phyloP scores from a whole-genome alignment of 176 grass and related monocot genomes.

The Ananas comosus region DNA sequence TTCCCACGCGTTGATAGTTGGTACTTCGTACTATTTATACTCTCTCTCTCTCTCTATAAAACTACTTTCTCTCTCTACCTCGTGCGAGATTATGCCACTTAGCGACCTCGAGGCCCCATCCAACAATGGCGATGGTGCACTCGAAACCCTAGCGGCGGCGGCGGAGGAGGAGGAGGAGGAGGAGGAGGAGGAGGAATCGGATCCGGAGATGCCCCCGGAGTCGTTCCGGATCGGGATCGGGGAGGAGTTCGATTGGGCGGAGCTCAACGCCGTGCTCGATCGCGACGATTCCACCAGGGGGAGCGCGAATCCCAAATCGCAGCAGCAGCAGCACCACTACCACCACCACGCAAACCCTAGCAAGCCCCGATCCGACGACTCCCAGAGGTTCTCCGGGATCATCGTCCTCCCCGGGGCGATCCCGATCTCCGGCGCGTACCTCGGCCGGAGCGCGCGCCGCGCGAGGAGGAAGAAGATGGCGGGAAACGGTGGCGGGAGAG shows the following conservation, averaged over 20 bases:
- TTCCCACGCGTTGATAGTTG: no score
- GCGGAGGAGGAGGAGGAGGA: background rate
- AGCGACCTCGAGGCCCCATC: no score
- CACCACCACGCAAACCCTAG: background rate
- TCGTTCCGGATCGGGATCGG: slow-evolving; percentile 26
- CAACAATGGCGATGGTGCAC: background rate
- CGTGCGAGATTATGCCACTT: no score
- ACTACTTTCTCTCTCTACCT: no score
- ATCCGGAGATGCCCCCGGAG: slow-evolving; percentile 28
- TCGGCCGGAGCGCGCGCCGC: slow-evolving; percentile 16
- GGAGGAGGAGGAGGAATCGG: background rate
- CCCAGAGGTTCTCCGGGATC: slow-evolving; percentile 68
- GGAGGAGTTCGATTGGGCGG: slow-evolving; percentile 59
- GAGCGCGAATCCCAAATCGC: slow-evolving; percentile 82
- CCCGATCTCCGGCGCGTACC: slow-evolving; percentile 20
- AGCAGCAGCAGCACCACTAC: slow-evolving; percentile 12
- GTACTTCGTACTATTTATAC: no score
- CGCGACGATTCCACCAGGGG: slow-evolving; percentile 80
- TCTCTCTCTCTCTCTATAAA: no score
- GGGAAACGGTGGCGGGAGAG: slow-evolving; percentile 27
- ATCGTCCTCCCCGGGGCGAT: slow-evolving; percentile 42
- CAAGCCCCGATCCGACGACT: slow-evolving; percentile 15
- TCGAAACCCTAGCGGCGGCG: background rate
- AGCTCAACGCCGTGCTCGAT: slow-evolving; percentile 48
- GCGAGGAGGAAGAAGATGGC: slow-evolving; percentile 38